Base-by-base conservation (phyloP, 208 protist genomes). In the Angomonas ambiguus region DNA sequence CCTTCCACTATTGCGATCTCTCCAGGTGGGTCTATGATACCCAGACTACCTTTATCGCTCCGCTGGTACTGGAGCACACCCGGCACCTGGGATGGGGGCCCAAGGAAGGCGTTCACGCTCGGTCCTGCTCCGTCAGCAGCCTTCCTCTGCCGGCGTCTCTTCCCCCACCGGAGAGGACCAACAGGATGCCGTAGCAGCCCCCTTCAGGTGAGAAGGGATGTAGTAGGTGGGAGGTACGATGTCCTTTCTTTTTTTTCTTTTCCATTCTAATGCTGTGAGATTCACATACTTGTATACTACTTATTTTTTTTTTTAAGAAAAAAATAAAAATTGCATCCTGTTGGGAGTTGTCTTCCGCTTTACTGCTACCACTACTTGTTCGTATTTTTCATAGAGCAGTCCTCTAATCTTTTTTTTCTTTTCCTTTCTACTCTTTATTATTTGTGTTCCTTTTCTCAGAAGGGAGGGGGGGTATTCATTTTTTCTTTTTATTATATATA, bases 1-100 rank as follows among this genome's bases (percentile, higher is more conserved):
- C 60, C 20, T 95, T 95, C 38, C 80, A 76, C 2, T 62, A 89
- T 65, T 88, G 74, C 6, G 86, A 95, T 22, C 42, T 92, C 34
- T 80, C 69, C 11, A 68, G 69, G 0, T 95, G 88, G 86, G n/a
- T 28, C 31, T 87, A 83, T 62, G 84, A 95, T 59, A 73, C 72
- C 28, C 82, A 88, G 67, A 92, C 85, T 8, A 73, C 60, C 0
- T 64, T 95, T 1, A 69, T 92, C 28, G 72, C 83, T 31, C 88
- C 88, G 18, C 67, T 74, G 1, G 79, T 82, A 56, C 91, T 85
- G 85, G 61, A 67, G 1, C 69, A 81, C 4, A 91, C 81, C 66
- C 71, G 88, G 0, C 85, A 85, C 8, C 35, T 88, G 6, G 63
- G 58, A 18, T 94, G 88, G 85, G 56, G n/a, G 3, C 65, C 76